Conservation (phyloP, 176 grass and related monocot genomes). For the Cenchrus purpureus region DNA sequence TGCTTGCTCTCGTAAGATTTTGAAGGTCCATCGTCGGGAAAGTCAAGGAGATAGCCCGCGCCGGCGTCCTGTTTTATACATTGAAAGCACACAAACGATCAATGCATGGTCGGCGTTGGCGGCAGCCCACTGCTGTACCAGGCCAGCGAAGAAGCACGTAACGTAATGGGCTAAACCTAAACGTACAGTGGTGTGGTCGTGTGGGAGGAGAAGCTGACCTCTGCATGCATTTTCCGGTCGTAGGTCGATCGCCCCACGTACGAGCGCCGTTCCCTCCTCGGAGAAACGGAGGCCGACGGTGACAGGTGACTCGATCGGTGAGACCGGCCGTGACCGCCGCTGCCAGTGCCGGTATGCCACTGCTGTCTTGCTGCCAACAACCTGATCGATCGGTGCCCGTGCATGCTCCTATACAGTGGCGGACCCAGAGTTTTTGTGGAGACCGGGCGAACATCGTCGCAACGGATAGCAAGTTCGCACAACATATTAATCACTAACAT, state of each 20-base stretch:
- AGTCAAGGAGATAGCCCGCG: too few relatives aligned
- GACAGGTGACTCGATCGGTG: not conserved
- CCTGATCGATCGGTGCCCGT: not conserved
- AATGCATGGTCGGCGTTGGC: not conserved
- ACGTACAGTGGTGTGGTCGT: too few relatives aligned
- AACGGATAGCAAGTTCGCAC: too few relatives aligned
- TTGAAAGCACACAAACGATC: not conserved
- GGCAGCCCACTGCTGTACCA: not conserved
- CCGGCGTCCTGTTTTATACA: too few relatives aligned
- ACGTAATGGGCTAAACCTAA: too few relatives aligned
- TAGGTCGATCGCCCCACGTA: not conserved
- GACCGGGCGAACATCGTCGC: too few relatives aligned
- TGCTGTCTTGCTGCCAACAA: not conserved
- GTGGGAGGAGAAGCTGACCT: not conserved
- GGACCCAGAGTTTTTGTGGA: too few relatives aligned
- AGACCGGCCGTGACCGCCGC: not conserved
- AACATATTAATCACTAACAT: too few relatives aligned
- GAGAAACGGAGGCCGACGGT: not conserved
- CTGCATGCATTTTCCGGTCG: too few relatives aligned
- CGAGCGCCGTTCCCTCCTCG: not conserved
- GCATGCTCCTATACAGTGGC: not conserved
- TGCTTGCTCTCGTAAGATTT: not conserved
- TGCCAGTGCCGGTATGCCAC: not conserved
- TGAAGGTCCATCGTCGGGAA: not conserved
- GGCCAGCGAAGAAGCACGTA: not conserved